Conservation (phyloP, 768 basidiomycete species). For the Cystobasidiopsis lactophilus region DNA sequence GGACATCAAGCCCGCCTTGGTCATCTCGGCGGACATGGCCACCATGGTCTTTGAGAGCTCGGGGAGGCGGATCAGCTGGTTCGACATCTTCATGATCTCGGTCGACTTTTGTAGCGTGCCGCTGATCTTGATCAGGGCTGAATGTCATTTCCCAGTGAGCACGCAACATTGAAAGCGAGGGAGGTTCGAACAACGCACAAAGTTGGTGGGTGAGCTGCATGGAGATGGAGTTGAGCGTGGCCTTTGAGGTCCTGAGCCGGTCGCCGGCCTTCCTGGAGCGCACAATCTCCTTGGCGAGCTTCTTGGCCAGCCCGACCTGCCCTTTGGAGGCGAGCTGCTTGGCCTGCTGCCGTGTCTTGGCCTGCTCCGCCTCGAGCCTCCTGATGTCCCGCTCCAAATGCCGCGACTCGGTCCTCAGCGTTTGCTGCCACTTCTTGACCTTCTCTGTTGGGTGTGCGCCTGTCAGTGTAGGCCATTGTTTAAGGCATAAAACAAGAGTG, state of each 20-base stretch:
- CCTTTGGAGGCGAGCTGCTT: conserved; percentile 79
- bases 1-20: conserved; percentile 92
- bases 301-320: conserved; percentile 74
- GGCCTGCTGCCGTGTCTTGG: conserved; percentile 54
- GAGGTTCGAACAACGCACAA: conserved; percentile 34
- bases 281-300: conserved; percentile 84
- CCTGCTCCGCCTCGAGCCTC: conserved; percentile 60
- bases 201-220: conserved; percentile 77
- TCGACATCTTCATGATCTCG: conserved; percentile 97
- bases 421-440: conserved; percentile 73
- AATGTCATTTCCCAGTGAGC: background rate
- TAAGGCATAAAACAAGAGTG: no score
- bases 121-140: conserved; percentile 90
- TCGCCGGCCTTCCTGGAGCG: conserved; percentile 86
- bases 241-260: conserved; percentile 74
- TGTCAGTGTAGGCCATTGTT: no score
- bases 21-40: conserved; percentile 99
- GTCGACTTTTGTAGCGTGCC: conserved; percentile 95
- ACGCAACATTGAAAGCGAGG: background rate
- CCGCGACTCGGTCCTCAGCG: conserved; percentile 59
- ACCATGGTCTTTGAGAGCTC: conserved; percentile 83
- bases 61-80: conserved; percentile 68
- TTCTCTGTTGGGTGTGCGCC: no score
- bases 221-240: conserved; percentile 68
- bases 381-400: conserved; percentile 80